Evolutionary conservation across 2,329 filamentous ascomycete genomes (phyloP).

Genomic region (Zymoseptoria brevis): DNA sequence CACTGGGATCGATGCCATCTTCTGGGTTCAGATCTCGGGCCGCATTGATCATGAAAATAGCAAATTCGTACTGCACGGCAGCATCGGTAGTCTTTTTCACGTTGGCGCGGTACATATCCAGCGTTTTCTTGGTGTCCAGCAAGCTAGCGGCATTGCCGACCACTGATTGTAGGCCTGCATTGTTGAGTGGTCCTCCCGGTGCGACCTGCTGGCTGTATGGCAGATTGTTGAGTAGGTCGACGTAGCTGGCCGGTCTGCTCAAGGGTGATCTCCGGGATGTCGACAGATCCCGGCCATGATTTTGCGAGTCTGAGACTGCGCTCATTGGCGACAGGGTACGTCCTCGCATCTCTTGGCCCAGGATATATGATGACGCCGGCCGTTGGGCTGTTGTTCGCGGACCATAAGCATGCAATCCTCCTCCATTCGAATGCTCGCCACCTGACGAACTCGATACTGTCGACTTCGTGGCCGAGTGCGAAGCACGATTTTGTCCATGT

Average conservation of each 20-base stretch:
- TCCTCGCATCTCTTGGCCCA: conserved; percentile 62
- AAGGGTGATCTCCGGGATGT: conserved; percentile 50
- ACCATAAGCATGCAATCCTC: conserved; percentile 13
- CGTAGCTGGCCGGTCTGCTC: conserved; percentile 50
- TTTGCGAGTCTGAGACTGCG: conserved; percentile 33
- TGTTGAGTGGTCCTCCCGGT: conserved; percentile 61
- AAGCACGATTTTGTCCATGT: conserved; percentile 20
- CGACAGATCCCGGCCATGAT: conserved; percentile 43
- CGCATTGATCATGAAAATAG: conserved; percentile 83
- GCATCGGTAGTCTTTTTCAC: conserved; percentile 94
- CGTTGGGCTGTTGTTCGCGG: conserved; percentile 42
- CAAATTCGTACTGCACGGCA: conserved; percentile 91
- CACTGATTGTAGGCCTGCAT: conserved; percentile 66
- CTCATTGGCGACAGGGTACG: conserved; percentile 50
- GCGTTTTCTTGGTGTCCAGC: conserved; percentile 81
- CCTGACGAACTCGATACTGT: conserved; percentile 23
- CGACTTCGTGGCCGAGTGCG: conserved; percentile 26
- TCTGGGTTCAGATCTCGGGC: conserved; percentile 62
- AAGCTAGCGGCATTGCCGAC: conserved; percentile 88
- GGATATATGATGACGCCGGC: conserved; percentile 69
- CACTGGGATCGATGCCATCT: conserved; percentile 38
- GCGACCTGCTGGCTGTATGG: conserved; percentile 75
- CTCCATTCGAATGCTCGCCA: background rate
- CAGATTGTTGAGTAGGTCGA: conserved; percentile 53
- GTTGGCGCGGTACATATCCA: conserved; percentile 95